Evolutionary conservation across 805 yeast species (phyloP), one percentile per base, ranked within the genome.

Genomic region (Saccharomyces paradoxus): DNA sequence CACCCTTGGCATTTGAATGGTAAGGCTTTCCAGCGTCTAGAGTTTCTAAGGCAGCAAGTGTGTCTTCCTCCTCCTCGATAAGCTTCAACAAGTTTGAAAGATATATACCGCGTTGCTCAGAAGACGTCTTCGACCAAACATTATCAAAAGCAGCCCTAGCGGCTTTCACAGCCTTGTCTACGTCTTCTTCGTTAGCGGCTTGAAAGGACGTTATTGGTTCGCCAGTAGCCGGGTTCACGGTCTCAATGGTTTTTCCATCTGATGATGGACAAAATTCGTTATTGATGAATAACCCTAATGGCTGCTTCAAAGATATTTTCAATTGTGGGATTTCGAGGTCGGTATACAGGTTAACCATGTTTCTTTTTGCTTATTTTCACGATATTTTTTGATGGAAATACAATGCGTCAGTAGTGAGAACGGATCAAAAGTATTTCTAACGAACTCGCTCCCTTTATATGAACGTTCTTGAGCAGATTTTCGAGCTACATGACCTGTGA

Each of bases 231-330:
- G 85, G 85, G 58, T 79, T 71, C 41, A 75, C 60, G 1, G 81
- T 73, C 50, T 75, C 78, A 28, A 79, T 68, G 29, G 65, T 68
- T 30, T 70, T 65, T 41, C 73, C 74, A 26, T 69, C 63, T 28
- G 64, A 58, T 7, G 81, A 68, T 30, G 66, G 60, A 37, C 74
- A 71, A 67, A 77, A 80, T 64, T 81, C 79, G 60, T 81, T 81
- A 68, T 80, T 75, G 63, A 81, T 81, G 67, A 81, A 83, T 57
- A 83, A 71, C 6, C 88, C 89, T n/a, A 81, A 56, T 41, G 87
- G 88, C 61, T 81, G 86, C 27, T 68, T 60, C 66, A 72, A 79
- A 50, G 73, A 74, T 50, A 66, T 61, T 51, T 62, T 52, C 41
- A 61, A 46, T 49, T 63, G 59, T 17, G 61, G 60, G 46, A 61